A percentile compares a stretch with the other conserved stretches of the same genome.
Conservation (phyloP, 164 flowering plant genomes). For the Magnolia sinica region DNA sequence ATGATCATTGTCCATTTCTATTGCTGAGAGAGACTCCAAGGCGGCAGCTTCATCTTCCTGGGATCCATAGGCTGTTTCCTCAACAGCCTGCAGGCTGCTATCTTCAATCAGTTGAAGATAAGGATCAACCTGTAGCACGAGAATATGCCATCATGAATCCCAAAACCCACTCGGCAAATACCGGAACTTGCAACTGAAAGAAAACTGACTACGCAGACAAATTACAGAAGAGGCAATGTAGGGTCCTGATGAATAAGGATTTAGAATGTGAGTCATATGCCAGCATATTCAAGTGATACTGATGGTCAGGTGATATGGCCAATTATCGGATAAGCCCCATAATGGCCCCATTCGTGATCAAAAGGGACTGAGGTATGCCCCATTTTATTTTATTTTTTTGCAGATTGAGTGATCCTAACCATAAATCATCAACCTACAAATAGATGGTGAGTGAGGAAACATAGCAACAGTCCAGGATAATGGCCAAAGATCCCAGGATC, state of each 20-base stretch:
- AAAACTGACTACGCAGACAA: not conserved
- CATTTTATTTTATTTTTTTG: too few relatives aligned
- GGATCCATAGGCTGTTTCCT: constrained; percentile 42
- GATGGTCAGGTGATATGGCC: too few relatives aligned
- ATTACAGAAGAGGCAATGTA: not conserved
- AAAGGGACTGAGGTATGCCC: too few relatives aligned
- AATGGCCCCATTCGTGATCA: too few relatives aligned
- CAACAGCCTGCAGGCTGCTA: constrained; percentile 46
- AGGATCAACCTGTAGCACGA: constrained; percentile 65
- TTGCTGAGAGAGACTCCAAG: constrained; percentile 43
- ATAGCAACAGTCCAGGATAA: too few relatives aligned
- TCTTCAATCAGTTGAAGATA: constrained; percentile 62
- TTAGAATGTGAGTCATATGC: not conserved
- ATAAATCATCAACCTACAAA: too few relatives aligned
- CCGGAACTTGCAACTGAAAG: not conserved
- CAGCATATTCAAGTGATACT: too few relatives aligned
- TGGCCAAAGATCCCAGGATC: too few relatives aligned
- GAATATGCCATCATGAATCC: not conserved
- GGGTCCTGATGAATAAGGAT: not conserved
- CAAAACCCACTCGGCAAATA: not conserved
- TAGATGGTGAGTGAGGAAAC: too few relatives aligned
- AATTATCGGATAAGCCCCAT: too few relatives aligned
- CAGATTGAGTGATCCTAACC: too few relatives aligned
- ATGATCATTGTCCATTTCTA: constrained; percentile 39
- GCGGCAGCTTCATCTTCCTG: constrained; percentile 66